Evolutionary conservation across 768 basidiomycete species (phyloP).

Genomic region (Xerocomus brunneocitrinus): DNA sequence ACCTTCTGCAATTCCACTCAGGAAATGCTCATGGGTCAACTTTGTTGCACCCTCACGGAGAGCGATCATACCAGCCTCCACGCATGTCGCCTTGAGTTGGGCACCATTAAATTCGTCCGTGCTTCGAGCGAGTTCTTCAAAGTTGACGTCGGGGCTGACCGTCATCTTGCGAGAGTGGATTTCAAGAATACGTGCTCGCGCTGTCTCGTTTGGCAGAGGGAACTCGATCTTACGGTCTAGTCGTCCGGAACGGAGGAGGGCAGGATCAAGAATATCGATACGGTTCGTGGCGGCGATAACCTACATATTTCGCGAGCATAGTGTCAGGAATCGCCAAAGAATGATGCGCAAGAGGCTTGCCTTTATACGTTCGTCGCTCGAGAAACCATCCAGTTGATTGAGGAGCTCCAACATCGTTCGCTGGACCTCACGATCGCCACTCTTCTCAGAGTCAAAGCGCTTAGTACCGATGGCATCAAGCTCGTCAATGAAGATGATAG

Average conservation of each 20-base stretch:
- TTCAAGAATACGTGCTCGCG: constrained; percentile 93
- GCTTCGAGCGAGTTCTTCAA: constrained; percentile 91
- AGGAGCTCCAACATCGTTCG: constrained; percentile 98
- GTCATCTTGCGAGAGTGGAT: constrained; percentile 98
- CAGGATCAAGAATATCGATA: constrained; percentile 97
- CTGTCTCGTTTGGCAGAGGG: constrained; percentile 92
- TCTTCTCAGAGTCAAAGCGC: constrained; percentile 98
- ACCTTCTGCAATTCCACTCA: constrained; percentile 89
- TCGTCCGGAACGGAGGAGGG: constrained; percentile 95
- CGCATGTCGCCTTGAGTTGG: constrained; percentile 95
- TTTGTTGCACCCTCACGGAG: constrained; percentile 87
- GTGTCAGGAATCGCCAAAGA: background rate
- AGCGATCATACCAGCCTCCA: constrained; percentile 99
- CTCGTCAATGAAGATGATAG: constrained; percentile 99
- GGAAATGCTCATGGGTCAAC: constrained; percentile 91
- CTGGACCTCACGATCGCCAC: constrained; percentile 99
- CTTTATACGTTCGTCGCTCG: constrained; percentile 96
- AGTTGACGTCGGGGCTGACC: constrained; percentile 84
- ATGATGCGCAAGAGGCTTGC: constrained; percentile 34
- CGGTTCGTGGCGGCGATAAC: constrained; percentile 99
- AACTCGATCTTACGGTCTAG: constrained; percentile 99
- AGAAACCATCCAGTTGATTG: constrained; percentile 97
- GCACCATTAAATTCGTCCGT: constrained; percentile 99
- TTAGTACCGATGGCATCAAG: constrained; percentile 99
- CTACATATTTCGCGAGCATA: constrained; percentile 35